phyloP scores from a whole-genome alignment of 2,329 filamentous ascomycete genomes.

The Hansfordia pulvinata region DNA sequence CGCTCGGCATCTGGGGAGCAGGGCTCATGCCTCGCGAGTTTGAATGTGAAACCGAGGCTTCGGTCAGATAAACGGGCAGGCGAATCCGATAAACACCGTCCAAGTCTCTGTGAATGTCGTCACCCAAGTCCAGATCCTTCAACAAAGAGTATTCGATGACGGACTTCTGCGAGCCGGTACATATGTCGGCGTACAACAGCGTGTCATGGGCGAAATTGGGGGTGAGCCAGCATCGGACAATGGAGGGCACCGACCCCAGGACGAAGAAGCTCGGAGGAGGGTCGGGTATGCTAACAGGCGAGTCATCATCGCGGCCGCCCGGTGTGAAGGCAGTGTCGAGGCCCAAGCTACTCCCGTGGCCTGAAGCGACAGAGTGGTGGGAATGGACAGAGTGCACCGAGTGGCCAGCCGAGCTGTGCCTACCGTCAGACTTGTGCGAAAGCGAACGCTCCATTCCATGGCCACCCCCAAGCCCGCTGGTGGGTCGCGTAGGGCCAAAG shows the following conservation, averaged over 20 bases:
- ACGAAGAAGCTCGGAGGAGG: slow-evolving; percentile 77
- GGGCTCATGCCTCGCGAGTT: slow-evolving; percentile 61
- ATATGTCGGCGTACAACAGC: slow-evolving; percentile 81
- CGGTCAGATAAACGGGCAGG: slow-evolving; percentile 76
- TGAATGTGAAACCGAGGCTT: slow-evolving; percentile 69
- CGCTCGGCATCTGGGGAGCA: slow-evolving; percentile 65
- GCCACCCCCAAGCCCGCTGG: slow-evolving; percentile 65
- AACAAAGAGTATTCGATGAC: slow-evolving; percentile 66
- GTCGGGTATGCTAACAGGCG: slow-evolving; percentile 56
- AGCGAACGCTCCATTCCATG: slow-evolving; percentile 72
- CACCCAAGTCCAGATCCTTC: slow-evolving; percentile 56
- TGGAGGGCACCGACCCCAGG: slow-evolving; percentile 79
- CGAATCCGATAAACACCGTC: slow-evolving; percentile 58
- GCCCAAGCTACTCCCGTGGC: slow-evolving; percentile 77
- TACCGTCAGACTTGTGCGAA: slow-evolving; percentile 91
- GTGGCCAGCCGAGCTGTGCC: slow-evolving; percentile 85
- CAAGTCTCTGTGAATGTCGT: slow-evolving; percentile 50
- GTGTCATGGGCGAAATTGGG: slow-evolving; percentile 81
- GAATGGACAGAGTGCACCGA: slow-evolving; percentile 53
- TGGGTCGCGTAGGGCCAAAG: slow-evolving; percentile 61
- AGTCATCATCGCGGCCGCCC: slow-evolving; percentile 49
- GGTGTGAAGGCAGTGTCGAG: slow-evolving; percentile 60
- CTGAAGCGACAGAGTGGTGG: slow-evolving; percentile 59
- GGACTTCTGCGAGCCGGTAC: slow-evolving; percentile 82
- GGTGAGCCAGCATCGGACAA: slow-evolving; percentile 91